These are phyloP conservation scores for Calocera cornea DNA, from an alignment of 768 basidiomycete species.

Conservation along the genomic window DNA sequence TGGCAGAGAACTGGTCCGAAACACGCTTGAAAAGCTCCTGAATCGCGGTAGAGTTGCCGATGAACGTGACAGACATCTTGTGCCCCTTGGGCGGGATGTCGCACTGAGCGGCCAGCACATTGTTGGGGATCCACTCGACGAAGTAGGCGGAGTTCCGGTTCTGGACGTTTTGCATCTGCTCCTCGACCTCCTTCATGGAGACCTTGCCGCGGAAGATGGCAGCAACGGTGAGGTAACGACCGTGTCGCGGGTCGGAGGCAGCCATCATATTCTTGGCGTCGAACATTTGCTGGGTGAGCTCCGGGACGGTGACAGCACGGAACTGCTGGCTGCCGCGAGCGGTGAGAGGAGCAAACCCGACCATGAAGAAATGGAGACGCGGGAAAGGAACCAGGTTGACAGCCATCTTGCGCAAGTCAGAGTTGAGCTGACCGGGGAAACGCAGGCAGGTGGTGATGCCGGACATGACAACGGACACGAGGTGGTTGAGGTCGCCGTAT, in stretches of 20 bases:
- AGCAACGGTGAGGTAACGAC: conserved; percentile 94
- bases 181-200: conserved; percentile 99
- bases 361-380: conserved; percentile 99
- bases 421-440: conserved; percentile 99
- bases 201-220: conserved; percentile 99
- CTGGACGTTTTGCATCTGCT: conserved; percentile 95
- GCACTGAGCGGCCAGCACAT: conserved; percentile 94
- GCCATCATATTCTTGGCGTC: conserved; percentile 99
- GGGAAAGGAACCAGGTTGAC: conserved; percentile 99
- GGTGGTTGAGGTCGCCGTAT: conserved; percentile 94
- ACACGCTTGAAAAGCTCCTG: conserved; percentile 99
- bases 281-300: conserved; percentile 98
- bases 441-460: conserved; percentile 97
- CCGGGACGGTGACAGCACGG: conserved; percentile 92
- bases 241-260: conserved; percentile 90
- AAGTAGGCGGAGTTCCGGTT: conserved; percentile 98
- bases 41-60: conserved; percentile 94
- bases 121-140: conserved; percentile 99
- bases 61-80: conserved; percentile 95
- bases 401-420: conserved; percentile 92
- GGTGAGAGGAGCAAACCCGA: conserved; percentile 87
- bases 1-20: conserved; percentile 94
- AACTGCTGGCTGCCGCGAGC: conserved; percentile 90
- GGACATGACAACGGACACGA: conserved; percentile 96
- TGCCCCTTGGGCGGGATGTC: conserved; percentile 90